phyloP scores from a whole-genome alignment of 2,329 filamentous ascomycete genomes.

The Furcasterigmium sp. region DNA sequence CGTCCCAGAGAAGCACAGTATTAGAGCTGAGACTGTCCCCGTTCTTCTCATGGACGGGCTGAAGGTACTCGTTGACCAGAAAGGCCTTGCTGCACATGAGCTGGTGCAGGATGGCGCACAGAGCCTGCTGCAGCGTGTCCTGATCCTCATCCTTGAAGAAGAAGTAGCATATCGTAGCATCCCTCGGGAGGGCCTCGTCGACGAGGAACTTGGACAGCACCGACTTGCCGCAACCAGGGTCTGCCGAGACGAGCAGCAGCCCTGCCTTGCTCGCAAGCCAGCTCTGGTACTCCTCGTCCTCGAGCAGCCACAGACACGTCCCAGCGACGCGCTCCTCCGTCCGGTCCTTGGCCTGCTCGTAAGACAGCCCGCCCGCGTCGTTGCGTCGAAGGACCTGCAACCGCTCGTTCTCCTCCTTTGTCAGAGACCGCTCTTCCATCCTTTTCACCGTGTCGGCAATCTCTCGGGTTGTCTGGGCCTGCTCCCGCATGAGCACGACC shows the following conservation, averaged over 20 bases:
- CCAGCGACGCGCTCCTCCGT: constrained; percentile 16
- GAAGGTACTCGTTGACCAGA: neutral
- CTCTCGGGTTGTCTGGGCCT: neutral
- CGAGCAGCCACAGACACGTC: constrained; percentile 27
- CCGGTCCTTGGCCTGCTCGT: constrained; percentile 24
- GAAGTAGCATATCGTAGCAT: constrained; percentile 29
- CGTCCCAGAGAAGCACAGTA: neutral
- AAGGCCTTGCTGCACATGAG: constrained; percentile 1
- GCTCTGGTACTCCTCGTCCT: constrained; percentile 18
- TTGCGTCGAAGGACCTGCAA: neutral
- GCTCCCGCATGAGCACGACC: neutral
- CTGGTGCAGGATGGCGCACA: constrained; percentile 35
- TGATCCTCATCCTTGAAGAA: constrained; percentile 36
- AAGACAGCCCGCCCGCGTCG: constrained; percentile 8
- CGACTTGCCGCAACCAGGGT: constrained; percentile 33
- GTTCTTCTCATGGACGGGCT: neutral
- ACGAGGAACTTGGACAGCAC: constrained; percentile 27
- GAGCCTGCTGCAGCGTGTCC: constrained; percentile 23
- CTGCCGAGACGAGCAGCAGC: constrained; percentile 27
- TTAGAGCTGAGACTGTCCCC: neutral
- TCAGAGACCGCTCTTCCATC: neutral
- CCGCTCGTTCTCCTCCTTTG: neutral
- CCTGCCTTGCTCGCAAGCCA: constrained; percentile 22
- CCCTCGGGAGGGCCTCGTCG: constrained; percentile 16
- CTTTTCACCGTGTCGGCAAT: neutral